phyloP scores from a whole-genome alignment of 1,284 basidiomycete species.

The Cyathus olla region DNA sequence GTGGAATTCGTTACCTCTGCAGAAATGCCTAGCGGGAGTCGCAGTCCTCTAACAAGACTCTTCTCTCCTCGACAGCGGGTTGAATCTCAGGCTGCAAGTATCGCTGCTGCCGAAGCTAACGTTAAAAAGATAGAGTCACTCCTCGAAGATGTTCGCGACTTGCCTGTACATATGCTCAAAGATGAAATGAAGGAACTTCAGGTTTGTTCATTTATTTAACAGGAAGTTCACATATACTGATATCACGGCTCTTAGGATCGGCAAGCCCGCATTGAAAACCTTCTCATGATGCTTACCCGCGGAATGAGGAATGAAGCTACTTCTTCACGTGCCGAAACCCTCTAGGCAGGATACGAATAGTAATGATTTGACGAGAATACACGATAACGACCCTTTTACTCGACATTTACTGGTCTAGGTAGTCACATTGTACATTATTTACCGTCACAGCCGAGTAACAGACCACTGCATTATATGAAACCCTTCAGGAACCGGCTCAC shows the following conservation, averaged over 20 bases:
- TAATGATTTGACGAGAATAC: no score
- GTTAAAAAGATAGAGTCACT: slow-evolving; percentile 67
- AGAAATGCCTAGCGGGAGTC: slow-evolving; percentile 21
- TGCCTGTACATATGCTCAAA: slow-evolving; percentile 73
- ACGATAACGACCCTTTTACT: no score
- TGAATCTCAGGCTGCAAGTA: slow-evolving; percentile 31
- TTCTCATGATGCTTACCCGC: slow-evolving; percentile 66
- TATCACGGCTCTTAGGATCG: slow-evolving; percentile 64
- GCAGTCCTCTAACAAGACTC: slow-evolving; percentile 66
- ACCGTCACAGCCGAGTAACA: slow-evolving; percentile 18
- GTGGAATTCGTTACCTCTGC: background rate
- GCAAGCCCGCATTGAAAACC: slow-evolving; percentile 81
- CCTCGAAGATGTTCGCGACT: slow-evolving; percentile 68
- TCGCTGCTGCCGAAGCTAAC: slow-evolving; percentile 50
- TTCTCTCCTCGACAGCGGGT: slow-evolving; percentile 49
- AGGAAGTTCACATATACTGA: no score
- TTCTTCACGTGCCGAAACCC: background rate
- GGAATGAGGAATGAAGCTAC: slow-evolving; percentile 54
- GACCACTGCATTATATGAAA: slow-evolving; percentile 20
- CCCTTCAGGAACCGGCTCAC: background rate
- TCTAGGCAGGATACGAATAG: no score
- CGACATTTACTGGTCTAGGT: no score
- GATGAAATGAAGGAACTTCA: slow-evolving; percentile 87
- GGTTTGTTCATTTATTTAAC: slow-evolving; percentile 47
- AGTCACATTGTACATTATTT: no score